phyloP scores from a whole-genome alignment of 768 basidiomycete genomes.

The Brasilioporus rufonigricans region DNA sequence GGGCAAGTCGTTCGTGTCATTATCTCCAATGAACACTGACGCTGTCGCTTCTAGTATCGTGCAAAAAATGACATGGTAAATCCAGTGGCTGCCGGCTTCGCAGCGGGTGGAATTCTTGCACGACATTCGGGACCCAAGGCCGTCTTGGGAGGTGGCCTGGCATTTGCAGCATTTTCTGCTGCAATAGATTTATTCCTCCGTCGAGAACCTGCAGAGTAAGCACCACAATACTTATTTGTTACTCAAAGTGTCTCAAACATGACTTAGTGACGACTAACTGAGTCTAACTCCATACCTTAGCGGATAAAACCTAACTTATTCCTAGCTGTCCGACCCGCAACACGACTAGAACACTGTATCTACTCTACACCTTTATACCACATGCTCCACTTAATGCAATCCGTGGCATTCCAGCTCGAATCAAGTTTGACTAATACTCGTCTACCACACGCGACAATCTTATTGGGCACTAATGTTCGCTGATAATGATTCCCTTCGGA shows the following conservation, averaged over 20 bases:
- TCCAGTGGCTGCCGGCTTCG: slow-evolving; percentile 81
- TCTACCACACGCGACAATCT: no score
- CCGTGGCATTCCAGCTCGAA: no score
- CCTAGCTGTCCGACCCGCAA: no score
- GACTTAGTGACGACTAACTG: slow-evolving; percentile 42
- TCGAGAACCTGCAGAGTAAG: slow-evolving; percentile 78
- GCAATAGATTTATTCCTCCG: slow-evolving; percentile 83
- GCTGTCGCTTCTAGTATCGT: slow-evolving; percentile 63
- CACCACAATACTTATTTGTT: slow-evolving; percentile 8
- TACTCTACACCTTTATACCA: no score
- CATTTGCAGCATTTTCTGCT: slow-evolving; percentile 91
- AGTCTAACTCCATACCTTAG: slow-evolving; percentile 3
- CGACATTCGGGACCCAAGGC: slow-evolving; percentile 85
- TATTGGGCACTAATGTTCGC: no score
- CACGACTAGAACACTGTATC: slow-evolving; percentile 18
- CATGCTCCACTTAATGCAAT: no score
- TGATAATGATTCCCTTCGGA: no score
- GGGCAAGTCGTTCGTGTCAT: slow-evolving; percentile 51
- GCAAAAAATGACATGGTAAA: slow-evolving; percentile 96
- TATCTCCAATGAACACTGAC: neutral
- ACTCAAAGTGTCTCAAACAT: neutral
- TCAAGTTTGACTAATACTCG: no score
- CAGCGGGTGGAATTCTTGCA: slow-evolving; percentile 86
- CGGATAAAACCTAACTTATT: slow-evolving; percentile 18
- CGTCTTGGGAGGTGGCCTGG: slow-evolving; percentile 82